Conservation (phyloP, 352 stramenopile genomes). For the Globisporangium nunn region DNA sequence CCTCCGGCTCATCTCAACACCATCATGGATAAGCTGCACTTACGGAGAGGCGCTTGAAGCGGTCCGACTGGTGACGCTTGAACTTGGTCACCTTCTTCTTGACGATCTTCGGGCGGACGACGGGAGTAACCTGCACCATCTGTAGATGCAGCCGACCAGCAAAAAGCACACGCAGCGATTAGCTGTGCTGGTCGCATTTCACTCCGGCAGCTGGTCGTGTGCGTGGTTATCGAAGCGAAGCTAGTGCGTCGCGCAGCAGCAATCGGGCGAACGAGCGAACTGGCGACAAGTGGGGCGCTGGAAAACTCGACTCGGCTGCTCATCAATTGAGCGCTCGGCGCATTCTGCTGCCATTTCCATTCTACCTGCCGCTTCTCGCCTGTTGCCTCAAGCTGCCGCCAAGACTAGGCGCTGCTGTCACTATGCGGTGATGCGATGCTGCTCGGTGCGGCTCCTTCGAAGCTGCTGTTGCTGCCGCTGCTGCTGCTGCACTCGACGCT, state of each 20-base stretch:
- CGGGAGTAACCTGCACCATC: conserved; percentile 89
- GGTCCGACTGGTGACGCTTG: conserved; percentile 97
- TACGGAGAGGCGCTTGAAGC: conserved; percentile 96
- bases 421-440: neutral
- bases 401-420: neutral
- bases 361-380: neutral
- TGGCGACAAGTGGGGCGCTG: neutral
- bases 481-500: neutral
- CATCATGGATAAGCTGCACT: conserved; percentile 21
- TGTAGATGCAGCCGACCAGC: conserved; percentile 17
- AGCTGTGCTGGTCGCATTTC: neutral
- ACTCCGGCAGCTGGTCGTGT: neutral
- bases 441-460: neutral
- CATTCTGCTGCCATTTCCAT: neutral
- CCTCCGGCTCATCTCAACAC: neutral
- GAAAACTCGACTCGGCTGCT: neutral
- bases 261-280: neutral
- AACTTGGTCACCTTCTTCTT: conserved; percentile 99
- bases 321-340: too few relatives aligned
- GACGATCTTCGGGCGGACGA: conserved; percentile 91
- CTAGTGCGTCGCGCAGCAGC: neutral
- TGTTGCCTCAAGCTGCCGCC: neutral
- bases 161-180: conserved; percentile 1
- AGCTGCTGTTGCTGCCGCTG: neutral
- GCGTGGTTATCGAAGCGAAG: too few relatives aligned